Evolutionary conservation across 2,329 filamentous ascomycete species (phyloP).

Genomic region (Stachybotrys chartarum): DNA sequence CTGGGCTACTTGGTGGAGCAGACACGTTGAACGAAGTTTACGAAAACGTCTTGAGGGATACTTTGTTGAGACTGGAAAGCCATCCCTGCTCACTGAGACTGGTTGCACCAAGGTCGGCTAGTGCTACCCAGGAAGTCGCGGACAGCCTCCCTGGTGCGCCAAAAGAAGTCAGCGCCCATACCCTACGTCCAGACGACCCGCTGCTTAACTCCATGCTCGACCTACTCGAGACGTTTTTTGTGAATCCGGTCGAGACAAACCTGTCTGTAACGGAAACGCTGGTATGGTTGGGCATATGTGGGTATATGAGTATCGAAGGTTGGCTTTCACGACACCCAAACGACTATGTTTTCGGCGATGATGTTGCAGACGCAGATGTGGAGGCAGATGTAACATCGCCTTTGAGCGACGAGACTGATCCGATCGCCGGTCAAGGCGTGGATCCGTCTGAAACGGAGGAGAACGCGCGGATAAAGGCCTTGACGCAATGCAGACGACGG

Average conservation of each 20-base stretch:
- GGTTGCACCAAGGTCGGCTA: constrained; percentile 54
- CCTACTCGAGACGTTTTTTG: constrained; percentile 72
- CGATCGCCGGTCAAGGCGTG: not conserved
- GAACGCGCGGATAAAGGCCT: constrained; percentile 31
- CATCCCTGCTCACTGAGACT: constrained; percentile 66
- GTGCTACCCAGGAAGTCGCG: constrained; percentile 47
- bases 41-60: constrained; percentile 64
- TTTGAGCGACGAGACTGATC: not conserved
- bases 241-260: constrained; percentile 88
- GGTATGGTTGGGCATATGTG: constrained; percentile 75
- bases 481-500: constrained; percentile 44
- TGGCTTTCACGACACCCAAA: constrained; percentile 77
- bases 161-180: constrained; percentile 53
- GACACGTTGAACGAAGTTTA: constrained; percentile 69
- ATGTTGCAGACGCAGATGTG: constrained; percentile 21
- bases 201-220: constrained; percentile 60
- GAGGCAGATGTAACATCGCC: not conserved
- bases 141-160: constrained; percentile 53
- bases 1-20: constrained; percentile 60
- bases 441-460: constrained; percentile 14
- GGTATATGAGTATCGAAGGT: constrained; percentile 78
- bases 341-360: constrained; percentile 42
- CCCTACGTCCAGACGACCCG: constrained; percentile 54
- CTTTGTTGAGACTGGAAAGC: constrained; percentile 58
- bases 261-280: constrained; percentile 79